Conservation (phyloP, 805 yeast species). For the Kodamaea hsintzibuensis region DNA sequence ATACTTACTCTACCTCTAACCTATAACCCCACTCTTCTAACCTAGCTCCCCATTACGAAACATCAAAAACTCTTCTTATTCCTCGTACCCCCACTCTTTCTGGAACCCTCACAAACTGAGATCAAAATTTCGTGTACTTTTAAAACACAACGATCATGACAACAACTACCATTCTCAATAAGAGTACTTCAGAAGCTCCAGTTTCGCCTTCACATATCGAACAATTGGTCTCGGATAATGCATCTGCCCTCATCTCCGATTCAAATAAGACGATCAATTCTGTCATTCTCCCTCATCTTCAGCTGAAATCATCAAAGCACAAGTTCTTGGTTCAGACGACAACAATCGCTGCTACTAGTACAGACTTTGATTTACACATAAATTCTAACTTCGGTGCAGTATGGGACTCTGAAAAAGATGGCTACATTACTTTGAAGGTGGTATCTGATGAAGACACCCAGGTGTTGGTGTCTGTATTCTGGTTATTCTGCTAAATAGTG, state of each 20-base stretch:
- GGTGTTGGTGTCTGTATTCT: constrained; percentile 14
- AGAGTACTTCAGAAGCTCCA: constrained; percentile 3
- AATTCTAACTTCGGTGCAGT: constrained; percentile 49
- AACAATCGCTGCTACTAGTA: constrained; percentile 15
- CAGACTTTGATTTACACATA: constrained; percentile 24
- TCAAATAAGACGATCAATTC: constrained; percentile 26
- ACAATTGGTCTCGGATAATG: constrained; percentile 6
- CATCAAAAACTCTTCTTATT: too few species aligned
- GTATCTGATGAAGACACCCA: constrained; percentile 3
- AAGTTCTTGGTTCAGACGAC: constrained; percentile 55
- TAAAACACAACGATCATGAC: background rate
- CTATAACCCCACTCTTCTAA: too few species aligned
- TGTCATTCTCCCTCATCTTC: constrained; percentile 34
- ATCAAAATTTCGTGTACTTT: background rate
- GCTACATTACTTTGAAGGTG: constrained; percentile 41
- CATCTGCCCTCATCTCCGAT: constrained; percentile 19
- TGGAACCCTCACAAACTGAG: background rate
- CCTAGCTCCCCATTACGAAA: too few species aligned
- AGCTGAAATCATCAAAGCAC: constrained; percentile 50
- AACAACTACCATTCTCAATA: background rate
- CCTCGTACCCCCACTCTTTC: background rate
- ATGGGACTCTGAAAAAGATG: constrained; percentile 61
- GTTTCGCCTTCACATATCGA: background rate
- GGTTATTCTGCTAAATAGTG: constrained; percentile 14
- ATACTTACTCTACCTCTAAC: too few species aligned